Conservation (phyloP, 83 land plant species). For the Isoetes engelmannii region DNA sequence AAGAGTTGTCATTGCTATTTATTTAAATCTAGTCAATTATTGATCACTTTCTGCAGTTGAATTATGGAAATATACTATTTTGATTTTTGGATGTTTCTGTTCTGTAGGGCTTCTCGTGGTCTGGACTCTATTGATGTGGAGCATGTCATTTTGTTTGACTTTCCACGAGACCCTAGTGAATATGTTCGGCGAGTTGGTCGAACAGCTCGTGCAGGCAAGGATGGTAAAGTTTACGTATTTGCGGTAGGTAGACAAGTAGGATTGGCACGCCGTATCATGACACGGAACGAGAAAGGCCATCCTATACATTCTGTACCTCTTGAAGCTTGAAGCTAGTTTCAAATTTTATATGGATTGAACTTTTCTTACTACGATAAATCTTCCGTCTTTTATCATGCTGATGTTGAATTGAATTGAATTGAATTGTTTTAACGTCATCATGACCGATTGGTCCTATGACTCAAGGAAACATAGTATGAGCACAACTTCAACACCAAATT, state of each 20-base stretch:
- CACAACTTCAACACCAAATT: no score
- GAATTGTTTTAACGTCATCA: no score
- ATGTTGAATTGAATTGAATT: no score
- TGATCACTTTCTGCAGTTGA: no score
- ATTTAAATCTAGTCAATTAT: no score
- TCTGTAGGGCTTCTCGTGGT: constrained; percentile 82
- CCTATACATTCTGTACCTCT: constrained; percentile 82
- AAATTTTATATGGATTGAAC: no score
- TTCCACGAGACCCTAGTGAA: constrained; percentile 97
- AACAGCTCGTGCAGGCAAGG: constrained; percentile 91
- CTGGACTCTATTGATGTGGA: constrained; percentile 76
- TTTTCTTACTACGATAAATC: no score
- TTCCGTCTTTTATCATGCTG: no score
- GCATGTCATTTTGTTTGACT: constrained; percentile 93
- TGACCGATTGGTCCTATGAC: no score
- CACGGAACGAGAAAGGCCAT: constrained; percentile 78
- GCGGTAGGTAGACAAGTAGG: constrained; percentile 94
- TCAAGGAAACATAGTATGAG: no score
- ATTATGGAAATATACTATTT: not conserved
- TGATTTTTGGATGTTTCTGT: not conserved
- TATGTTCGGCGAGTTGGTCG: constrained; percentile 94
- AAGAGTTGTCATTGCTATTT: no score
- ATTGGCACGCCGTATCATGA: constrained; percentile 70
- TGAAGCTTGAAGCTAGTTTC: no score
- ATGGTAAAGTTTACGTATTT: constrained; percentile 83